Evolutionary conservation across 495 filamentous ascomycete species (phyloP).

Genomic region (Hypoxylon trugodes): DNA sequence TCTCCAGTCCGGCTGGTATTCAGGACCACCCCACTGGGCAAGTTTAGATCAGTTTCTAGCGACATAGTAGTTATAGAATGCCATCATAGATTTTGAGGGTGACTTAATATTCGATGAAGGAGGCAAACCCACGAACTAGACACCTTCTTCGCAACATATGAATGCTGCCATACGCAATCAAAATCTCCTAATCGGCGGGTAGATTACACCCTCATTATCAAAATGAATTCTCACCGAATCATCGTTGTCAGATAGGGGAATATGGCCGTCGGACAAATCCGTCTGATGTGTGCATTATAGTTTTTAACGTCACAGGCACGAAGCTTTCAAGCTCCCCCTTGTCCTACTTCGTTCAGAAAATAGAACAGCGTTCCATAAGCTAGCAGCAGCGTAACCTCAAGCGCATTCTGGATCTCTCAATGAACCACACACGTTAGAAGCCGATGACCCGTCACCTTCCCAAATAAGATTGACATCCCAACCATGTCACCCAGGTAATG

Average conservation of each 20-base stretch:
- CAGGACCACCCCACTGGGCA: slow-evolving; percentile 14
- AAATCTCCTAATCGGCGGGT: neutral
- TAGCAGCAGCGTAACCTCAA: slow-evolving; percentile 13
- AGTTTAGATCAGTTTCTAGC: slow-evolving; percentile 2
- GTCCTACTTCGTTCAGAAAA: slow-evolving; percentile 22
- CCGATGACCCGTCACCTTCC: slow-evolving; percentile 34
- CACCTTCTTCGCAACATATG: neutral
- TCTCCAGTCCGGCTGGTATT: slow-evolving; percentile 26
- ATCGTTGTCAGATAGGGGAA: neutral
- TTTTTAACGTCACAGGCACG: slow-evolving; percentile 16
- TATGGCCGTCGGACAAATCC: slow-evolving; percentile 9
- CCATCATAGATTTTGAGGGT: neutral
- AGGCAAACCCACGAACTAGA: neutral
- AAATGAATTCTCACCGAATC: neutral
- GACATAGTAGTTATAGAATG: neutral
- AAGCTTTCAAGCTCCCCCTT: slow-evolving; percentile 8
- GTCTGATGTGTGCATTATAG: slow-evolving; percentile 6
- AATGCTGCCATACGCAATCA: slow-evolving; percentile 1
- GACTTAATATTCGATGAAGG: neutral
- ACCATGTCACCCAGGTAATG: neutral
- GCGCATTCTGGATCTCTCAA: slow-evolving; percentile 16
- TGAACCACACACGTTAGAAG: slow-evolving; percentile 8
- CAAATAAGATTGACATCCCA: slow-evolving; percentile 19
- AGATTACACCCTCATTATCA: neutral
- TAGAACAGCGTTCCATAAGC: slow-evolving; percentile 32